Conservation (phyloP, 495 filamentous ascomycete species). For the Margaritispora aquatica region DNA sequence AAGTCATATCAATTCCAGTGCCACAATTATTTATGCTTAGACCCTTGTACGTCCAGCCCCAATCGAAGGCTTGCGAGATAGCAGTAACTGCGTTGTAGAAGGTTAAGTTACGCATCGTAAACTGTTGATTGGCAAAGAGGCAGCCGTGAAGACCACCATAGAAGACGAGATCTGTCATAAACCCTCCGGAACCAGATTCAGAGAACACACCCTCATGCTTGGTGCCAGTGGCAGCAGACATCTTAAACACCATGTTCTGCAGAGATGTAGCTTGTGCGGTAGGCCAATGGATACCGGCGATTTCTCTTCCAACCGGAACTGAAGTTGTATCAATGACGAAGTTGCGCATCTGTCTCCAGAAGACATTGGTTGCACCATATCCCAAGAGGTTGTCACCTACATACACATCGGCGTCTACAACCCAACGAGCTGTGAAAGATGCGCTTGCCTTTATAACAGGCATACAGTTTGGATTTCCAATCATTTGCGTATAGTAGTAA, state of each 20-base stretch:
- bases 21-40: conserved; percentile 57
- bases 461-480: conserved; percentile 58
- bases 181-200: conserved; percentile 70
- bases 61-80: conserved; percentile 47
- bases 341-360: conserved; percentile 77
- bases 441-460: conserved; percentile 62
- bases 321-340: conserved; percentile 66
- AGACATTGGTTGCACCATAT: conserved; percentile 61
- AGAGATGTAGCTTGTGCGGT: conserved; percentile 71
- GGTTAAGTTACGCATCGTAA: conserved; percentile 37
- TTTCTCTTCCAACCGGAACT: conserved; percentile 34
- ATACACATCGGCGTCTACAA: conserved; percentile 68
- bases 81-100: conserved; percentile 50
- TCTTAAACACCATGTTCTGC: conserved; percentile 73
- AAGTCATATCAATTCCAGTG: conserved; percentile 54
- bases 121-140: conserved; percentile 61
- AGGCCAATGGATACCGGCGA: conserved; percentile 67
- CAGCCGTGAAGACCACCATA: conserved; percentile 62
- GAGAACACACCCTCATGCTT: conserved; percentile 61
- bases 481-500: conserved; percentile 61
- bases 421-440: conserved; percentile 61
- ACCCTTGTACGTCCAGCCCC: conserved; percentile 35
- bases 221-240: conserved; percentile 56
- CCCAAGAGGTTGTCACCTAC: conserved; percentile 40
- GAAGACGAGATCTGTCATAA: conserved; percentile 58